phyloP scores from a whole-genome alignment of 495 filamentous ascomycete species.

The Pseudevernia furfuracea region DNA sequence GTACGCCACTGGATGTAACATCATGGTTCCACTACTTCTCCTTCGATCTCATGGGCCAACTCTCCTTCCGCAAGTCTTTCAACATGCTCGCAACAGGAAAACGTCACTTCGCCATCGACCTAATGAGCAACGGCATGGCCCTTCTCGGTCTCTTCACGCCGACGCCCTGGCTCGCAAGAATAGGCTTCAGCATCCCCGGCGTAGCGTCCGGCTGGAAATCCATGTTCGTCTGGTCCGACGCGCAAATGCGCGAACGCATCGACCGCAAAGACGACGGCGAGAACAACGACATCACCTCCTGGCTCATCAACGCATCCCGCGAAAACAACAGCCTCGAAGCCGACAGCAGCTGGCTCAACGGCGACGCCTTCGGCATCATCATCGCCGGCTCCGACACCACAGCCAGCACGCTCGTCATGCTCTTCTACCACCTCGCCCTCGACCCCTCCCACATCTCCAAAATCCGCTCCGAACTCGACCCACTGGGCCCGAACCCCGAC shows the following conservation, averaged over 20 bases:
- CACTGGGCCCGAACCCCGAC: slow-evolving; percentile 8
- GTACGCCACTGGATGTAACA: slow-evolving; percentile 30
- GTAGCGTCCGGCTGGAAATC: slow-evolving; percentile 15
- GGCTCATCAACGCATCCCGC: slow-evolving; percentile 23
- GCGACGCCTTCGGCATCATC: slow-evolving; percentile 31
- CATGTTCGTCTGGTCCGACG: slow-evolving; percentile 23
- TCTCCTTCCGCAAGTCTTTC: slow-evolving; percentile 41
- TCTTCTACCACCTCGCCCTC: slow-evolving; percentile 38
- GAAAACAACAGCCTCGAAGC: slow-evolving; percentile 12
- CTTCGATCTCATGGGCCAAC: slow-evolving; percentile 44
- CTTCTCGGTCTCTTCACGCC: slow-evolving; percentile 29
- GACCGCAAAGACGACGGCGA: slow-evolving; percentile 10
- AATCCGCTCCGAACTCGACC: slow-evolving; percentile 29
- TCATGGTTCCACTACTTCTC: slow-evolving; percentile 39
- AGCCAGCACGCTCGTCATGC: slow-evolving; percentile 31
- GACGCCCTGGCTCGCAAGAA: slow-evolving; percentile 23
- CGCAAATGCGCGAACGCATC: slow-evolving; percentile 20
- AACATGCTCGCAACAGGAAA: slow-evolving; percentile 33
- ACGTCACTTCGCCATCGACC: slow-evolving; percentile 26
- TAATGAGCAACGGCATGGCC: slow-evolving; percentile 18
- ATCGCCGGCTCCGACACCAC: slow-evolving; percentile 41
- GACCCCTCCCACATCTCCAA: slow-evolving; percentile 29
- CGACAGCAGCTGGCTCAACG: slow-evolving; percentile 25
- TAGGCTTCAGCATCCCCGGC: slow-evolving; percentile 19
- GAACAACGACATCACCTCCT: slow-evolving; percentile 26